Conservation (phyloP, 768 basidiomycete genomes). For the Hericium rajendrae region DNA sequence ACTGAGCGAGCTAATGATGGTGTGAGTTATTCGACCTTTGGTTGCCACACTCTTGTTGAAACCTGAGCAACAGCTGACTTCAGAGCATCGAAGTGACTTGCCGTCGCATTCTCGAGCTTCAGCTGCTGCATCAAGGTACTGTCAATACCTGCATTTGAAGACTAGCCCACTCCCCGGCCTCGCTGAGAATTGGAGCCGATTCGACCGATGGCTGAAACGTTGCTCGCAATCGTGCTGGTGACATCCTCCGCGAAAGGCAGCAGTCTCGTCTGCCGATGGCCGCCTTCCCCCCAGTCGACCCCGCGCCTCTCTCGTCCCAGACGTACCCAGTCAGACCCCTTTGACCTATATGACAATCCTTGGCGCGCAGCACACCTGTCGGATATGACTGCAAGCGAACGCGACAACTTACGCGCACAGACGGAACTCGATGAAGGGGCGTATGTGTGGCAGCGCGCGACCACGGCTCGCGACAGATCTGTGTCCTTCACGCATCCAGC, state of each 20-base stretch:
- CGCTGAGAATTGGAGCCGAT: too few relatives aligned
- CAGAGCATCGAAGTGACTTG: too few relatives aligned
- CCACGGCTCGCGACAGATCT: conserved; percentile 38
- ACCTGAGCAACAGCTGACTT: too few relatives aligned
- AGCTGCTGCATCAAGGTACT: too few relatives aligned
- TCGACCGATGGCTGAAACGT: conserved; percentile 56
- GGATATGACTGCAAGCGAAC: conserved; percentile 24
- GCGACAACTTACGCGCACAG: conserved; percentile 10
- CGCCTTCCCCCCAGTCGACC: conserved; percentile 54
- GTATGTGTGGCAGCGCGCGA: conserved; percentile 56
- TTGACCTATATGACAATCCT: conserved; percentile 58
- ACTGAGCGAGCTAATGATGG: too few relatives aligned
- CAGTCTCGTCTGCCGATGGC: conserved; percentile 78
- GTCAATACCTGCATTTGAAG: too few relatives aligned
- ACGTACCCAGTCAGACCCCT: conserved; percentile 35
- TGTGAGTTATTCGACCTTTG: too few relatives aligned
- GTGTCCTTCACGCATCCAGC: conserved; percentile 39
- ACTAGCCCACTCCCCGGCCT: too few relatives aligned
- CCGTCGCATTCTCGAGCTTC: too few relatives aligned
- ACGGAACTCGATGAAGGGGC: conserved; percentile 29
- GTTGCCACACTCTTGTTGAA: too few relatives aligned
- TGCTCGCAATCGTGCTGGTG: conserved; percentile 75
- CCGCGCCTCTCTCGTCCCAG: conserved; percentile 65
- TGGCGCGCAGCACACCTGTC: conserved; percentile 55
- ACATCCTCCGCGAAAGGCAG: conserved; percentile 78